Conservation (phyloP, 495 filamentous ascomycete species). For the Cetradonia linearis region DNA sequence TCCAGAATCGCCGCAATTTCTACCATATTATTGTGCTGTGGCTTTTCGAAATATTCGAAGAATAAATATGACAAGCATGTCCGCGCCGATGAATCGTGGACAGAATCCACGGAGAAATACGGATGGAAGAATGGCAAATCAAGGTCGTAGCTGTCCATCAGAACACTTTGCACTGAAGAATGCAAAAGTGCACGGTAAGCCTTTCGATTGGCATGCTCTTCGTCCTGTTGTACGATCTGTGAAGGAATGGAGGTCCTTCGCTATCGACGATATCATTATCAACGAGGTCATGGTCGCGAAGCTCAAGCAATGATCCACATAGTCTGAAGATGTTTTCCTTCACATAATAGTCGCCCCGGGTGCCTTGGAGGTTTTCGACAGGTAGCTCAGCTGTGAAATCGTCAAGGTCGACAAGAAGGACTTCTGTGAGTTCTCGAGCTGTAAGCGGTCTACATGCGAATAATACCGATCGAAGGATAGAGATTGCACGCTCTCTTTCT, state of each 20-base stretch:
- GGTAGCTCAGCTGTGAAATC: neutral
- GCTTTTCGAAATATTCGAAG: neutral
- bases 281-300: neutral
- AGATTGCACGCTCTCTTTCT: neutral
- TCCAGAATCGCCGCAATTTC: neutral
- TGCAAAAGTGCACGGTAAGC: neutral
- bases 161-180: neutral
- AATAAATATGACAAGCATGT: neutral
- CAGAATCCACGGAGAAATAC: neutral
- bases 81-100: neutral
- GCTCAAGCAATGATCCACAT: neutral
- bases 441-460: neutral
- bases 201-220: neutral
- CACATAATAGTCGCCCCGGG: neutral
- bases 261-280: neutral
- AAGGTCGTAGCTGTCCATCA: neutral
- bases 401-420: neutral
- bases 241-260: neutral
- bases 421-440: neutral
- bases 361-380: neutral
- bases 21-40: neutral
- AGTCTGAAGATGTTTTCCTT: neutral
- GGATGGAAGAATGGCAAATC: neutral
- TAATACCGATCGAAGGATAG: neutral
- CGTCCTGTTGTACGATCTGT: neutral